Conservation (phyloP, 208 protist genomes). For the Tritrichomonas musculus region DNA sequence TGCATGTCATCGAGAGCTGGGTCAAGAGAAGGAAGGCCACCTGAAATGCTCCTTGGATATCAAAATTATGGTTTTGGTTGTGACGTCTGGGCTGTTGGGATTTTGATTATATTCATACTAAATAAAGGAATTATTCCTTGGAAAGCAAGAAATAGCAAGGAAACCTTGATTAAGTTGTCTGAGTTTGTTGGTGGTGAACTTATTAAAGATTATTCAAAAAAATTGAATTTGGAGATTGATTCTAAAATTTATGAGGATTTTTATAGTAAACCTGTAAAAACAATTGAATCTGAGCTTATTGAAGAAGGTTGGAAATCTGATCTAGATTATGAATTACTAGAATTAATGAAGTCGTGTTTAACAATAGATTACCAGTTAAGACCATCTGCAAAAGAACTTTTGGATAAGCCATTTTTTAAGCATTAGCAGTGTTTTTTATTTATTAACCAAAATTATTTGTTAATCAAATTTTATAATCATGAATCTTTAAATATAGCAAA, state of each 20-base stretch:
- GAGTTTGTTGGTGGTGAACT: neutral
- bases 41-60: neutral
- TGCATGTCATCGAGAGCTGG: neutral
- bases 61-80: neutral
- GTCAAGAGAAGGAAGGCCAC: neutral
- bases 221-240: neutral
- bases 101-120: neutral
- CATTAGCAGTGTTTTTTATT: too few species aligned
- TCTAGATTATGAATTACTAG: neutral
- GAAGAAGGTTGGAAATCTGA: neutral
- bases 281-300: neutral
- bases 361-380: too few species aligned
- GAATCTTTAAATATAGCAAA: too few species aligned
- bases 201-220: neutral
- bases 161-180: neutral
- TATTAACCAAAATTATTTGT: too few species aligned
- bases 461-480: too few species aligned
- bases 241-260: neutral
- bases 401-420: too few species aligned
- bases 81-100: neutral
- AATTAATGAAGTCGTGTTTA: neutral
- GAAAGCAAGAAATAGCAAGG: neutral
- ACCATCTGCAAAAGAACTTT: too few species aligned
- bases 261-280: neutral
- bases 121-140: neutral